Base-by-base conservation (phyloP, 371 early-diverging fungal species). In the Phascolomyces articulosus region DNA sequence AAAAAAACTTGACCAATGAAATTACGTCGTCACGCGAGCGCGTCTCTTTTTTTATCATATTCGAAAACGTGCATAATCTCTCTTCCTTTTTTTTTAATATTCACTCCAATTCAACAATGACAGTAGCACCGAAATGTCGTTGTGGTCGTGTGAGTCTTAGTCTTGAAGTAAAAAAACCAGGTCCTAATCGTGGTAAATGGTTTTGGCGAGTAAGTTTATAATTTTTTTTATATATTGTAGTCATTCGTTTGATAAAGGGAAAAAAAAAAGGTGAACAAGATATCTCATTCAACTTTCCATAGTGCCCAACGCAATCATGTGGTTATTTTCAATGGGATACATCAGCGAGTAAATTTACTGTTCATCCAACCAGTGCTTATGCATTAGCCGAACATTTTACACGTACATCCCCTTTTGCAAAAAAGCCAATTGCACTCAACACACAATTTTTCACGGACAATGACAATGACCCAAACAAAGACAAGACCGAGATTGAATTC, bases 221-320 rank as follows among this genome's bases (percentile, higher is more conserved):
- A 31, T 44, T 21, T 16, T 44, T 54, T 28, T 20, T 4, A 28
- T 57, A n/a, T 44, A 0, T 16, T 16, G 4, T 44, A 34, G 10
- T 16, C 21, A 0, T 40, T 55, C 56, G n/a, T 56, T 27, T 11
- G 58, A 31, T n/a, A 53, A 38, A 20, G 44, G 6, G 40, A 31
- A 31, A 31, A 31, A 28, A 55, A 21, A 11, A n/a, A 18, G 15
- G 49, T 15, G 15, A 24, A 27, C 28, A 29, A 49, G 13, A 29
- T 16, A 1, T 13, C 44, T 44, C 44, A 44, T 44, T n/a, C 8
- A 51, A 11, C 10, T 24, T 51, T 51, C 20, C 4, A 23, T 57
- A 79, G 80, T 80, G 80, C 29, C 48, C 75, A 44, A 67, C 71
- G n/a, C 51, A 59, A 8, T 16, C 54, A 13, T 80, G 80, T 48